Conservation (phyloP, 805 yeast genomes). For the Ogataea siamensis region DNA sequence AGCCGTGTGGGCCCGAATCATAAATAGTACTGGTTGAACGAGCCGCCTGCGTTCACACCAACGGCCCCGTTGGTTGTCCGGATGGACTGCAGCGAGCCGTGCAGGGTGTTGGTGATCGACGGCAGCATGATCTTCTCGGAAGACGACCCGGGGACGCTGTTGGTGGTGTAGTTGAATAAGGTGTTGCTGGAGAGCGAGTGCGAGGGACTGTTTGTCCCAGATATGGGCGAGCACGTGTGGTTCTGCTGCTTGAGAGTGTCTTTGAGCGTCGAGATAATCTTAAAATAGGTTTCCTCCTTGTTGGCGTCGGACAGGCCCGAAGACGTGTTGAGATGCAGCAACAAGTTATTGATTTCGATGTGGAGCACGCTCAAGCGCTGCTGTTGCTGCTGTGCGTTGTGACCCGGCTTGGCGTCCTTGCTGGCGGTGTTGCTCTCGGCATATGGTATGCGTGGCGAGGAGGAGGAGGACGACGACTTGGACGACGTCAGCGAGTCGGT, state of each 20-base stretch:
- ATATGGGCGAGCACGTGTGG: slow-evolving; percentile 22
- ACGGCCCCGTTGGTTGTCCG: slow-evolving; percentile 8
- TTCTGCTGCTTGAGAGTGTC: slow-evolving; percentile 17
- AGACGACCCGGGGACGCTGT: slow-evolving; percentile 2
- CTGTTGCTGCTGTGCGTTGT: slow-evolving; percentile 15
- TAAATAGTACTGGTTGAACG: slow-evolving; percentile 31
- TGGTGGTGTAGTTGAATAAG: slow-evolving; percentile 18
- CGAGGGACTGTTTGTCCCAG: slow-evolving; percentile 19
- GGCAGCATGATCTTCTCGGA: slow-evolving; percentile 26
- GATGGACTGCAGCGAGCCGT: slow-evolving; percentile 26
- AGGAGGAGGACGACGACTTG: slow-evolving; percentile 23
- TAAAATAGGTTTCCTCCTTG: slow-evolving; percentile 29
- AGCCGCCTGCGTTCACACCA: slow-evolving; percentile 18
- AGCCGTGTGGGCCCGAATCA: too few relatives aligned
- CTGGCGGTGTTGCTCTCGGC: slow-evolving; percentile 11
- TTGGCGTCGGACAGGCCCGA: slow-evolving; percentile 21
- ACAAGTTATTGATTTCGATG: slow-evolving; percentile 29
- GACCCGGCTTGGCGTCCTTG: slow-evolving; percentile 5
- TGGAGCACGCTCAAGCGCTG: slow-evolving; percentile 24
- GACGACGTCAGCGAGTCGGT: slow-evolving; percentile 19
- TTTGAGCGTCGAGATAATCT: slow-evolving; percentile 24
- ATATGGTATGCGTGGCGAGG: slow-evolving; percentile 19
- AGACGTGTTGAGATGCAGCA: slow-evolving; percentile 29
- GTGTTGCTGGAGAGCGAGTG: slow-evolving; percentile 13
- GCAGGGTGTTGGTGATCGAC: slow-evolving; percentile 24